Base-by-base conservation (phyloP, 768 basidiomycete species). In the Neoboletus subvelutipes region DNA sequence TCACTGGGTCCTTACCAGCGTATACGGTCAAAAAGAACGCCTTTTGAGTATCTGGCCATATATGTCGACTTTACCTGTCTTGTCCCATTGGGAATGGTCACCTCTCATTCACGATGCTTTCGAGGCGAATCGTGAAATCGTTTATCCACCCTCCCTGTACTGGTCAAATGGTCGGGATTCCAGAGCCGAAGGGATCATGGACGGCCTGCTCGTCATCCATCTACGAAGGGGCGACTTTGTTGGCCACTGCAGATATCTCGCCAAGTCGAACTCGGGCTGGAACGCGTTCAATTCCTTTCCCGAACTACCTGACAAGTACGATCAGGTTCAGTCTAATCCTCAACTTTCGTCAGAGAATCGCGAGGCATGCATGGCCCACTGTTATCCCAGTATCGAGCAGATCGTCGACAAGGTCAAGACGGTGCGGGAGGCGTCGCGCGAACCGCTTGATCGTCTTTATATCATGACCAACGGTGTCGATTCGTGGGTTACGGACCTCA, bases 261-360 rank as follows among this genome's bases (percentile, higher is more conserved):
- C 37, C 26, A 28, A 5, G 1, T 28, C 2, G 12, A 28, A 39
- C 26, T 13, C 49, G 8, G 18, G 6, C 18, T 50, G 49, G 49
- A 50, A 50, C 37, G 49, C 49, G n/a, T 50, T 50, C 37, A 50
- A 50, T n/a, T 50, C 49, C 12, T 50, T 50, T 20, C 34, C 49
- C 2, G 49, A 37, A n/a, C 8, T 50, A 8, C 49, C 37, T n/a
- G 49, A 50, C 26, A 39, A 50, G 18, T 15, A 15, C 26, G 49
- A 50, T 15, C 49, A 8, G 2, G 11, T 3, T 26, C 18, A 12
- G 13, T 7, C 18, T 15, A 26, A 50, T 12, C 18, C 49, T 8
- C 49, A 1, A 50, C 49, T 36, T n/a, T 50, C 36, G 13, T 6
- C 31, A 15, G 47, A 20, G 47, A 12, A 28, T 3, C 7, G 1